Conservation (phyloP, 495 filamentous ascomycete genomes). For the Hypoxylon lienhwacheense region DNA sequence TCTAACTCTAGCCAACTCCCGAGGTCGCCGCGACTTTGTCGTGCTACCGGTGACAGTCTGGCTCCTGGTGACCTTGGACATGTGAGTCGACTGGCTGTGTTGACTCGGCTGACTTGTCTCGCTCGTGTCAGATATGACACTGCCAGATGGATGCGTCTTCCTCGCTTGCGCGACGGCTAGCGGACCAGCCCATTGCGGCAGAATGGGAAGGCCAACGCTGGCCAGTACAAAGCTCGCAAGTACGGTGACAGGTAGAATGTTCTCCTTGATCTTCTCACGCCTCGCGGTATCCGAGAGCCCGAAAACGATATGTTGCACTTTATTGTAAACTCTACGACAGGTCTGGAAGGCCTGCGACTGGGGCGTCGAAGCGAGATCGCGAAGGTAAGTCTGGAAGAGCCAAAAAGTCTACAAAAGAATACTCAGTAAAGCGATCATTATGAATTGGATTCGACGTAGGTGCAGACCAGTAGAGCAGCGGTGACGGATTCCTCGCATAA, state of each 20-base stretch:
- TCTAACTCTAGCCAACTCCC: conserved; percentile 46
- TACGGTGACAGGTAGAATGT: conserved; percentile 70
- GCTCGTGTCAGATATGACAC: conserved; percentile 58
- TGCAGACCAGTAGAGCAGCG: conserved; percentile 68
- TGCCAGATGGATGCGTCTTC: conserved; percentile 60
- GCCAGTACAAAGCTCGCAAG: conserved; percentile 71
- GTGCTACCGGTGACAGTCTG: conserved; percentile 60
- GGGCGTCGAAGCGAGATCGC: conserved; percentile 69
- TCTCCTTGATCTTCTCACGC: conserved; percentile 73
- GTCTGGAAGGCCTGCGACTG: conserved; percentile 70
- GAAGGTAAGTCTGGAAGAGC: conserved; percentile 80
- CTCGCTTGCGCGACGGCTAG: conserved; percentile 73
- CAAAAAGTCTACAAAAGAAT: conserved; percentile 66
- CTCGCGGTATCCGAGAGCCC: conserved; percentile 61
- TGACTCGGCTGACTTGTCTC: conserved; percentile 43
- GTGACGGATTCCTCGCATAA: conserved; percentile 79
- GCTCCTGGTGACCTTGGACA: conserved; percentile 57
- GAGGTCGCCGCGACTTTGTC: conserved; percentile 50
- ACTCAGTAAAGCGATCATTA: conserved; percentile 23
- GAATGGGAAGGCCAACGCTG: conserved; percentile 55
- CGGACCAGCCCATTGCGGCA: conserved; percentile 66
- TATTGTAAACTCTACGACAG: conserved; percentile 75
- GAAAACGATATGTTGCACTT: conserved; percentile 78
- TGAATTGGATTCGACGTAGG: conserved; percentile 7
- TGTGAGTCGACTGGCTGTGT: conserved; percentile 32